Conservation (phyloP, 805 yeast species). For the Yarrowia alimentaria region DNA sequence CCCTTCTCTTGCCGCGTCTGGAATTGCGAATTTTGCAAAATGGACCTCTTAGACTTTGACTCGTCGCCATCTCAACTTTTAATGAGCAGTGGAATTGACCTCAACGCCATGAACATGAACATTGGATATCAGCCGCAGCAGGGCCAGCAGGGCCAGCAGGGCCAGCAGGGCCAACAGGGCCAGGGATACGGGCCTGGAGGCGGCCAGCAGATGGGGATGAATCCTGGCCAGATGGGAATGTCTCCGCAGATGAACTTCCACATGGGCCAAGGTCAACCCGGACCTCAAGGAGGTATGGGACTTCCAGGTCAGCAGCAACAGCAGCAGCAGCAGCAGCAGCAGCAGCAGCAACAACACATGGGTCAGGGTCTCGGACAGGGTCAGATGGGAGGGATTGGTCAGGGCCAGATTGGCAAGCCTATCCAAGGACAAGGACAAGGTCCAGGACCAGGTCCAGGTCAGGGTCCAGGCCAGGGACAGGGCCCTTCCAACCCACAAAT, state of each 20-base stretch:
- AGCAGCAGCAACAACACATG: neutral
- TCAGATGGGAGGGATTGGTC: neutral
- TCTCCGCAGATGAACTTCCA: constrained; percentile 23
- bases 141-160: constrained; percentile 1
- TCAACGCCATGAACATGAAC: constrained; percentile 28
- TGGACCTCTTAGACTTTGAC: constrained; percentile 26
- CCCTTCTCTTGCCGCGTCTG: neutral
- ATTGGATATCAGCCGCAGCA: constrained; percentile 9
- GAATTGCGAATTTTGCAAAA: constrained; percentile 10
- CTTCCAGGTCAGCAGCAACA: neutral
- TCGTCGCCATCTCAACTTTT: constrained; percentile 12
- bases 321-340: neutral
- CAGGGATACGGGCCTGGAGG: constrained; percentile 8
- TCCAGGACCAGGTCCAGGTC: neutral
- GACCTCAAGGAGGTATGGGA: no score
- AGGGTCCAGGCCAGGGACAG: neutral
- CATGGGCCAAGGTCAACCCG: constrained; percentile 1
- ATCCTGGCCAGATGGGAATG: constrained; percentile 11
- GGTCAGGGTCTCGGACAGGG: neutral
- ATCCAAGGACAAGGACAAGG: neutral
- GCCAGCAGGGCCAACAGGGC: neutral
- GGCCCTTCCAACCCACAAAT: neutral
- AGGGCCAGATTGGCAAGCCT: neutral
- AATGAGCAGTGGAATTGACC: constrained; percentile 13
- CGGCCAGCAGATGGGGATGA: constrained; percentile 16